Evolutionary conservation across 2,329 filamentous ascomycete species (phyloP), one percentile per base, ranked within the genome.

Genomic region (Diaporthe vexans): DNA sequence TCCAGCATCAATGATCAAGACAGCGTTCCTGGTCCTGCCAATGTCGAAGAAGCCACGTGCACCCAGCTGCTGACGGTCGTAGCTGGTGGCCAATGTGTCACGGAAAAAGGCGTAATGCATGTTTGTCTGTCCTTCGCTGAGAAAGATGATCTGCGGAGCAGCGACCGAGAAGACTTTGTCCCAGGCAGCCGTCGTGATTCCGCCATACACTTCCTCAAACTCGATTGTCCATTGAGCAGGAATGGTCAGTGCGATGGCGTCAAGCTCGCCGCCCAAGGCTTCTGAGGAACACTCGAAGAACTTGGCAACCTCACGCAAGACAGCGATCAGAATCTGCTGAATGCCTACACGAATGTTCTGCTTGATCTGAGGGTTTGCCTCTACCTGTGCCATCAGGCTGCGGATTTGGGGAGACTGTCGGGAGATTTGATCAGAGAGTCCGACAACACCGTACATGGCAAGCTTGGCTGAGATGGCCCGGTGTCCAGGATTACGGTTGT

Each of bases 201-300:
- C 21, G 29, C 63, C 63, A 11, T 67, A 67, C 46, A 40, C 29
- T n/a, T 67, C 63, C 29, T 67, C 46, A 21, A 67, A 67, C 0
- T 52, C 63, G 8, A 67, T 67, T 1, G 63, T 19, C 63, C 46
- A 67, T 37, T 67, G 63, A 7, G 63, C 46, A 19, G 63, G 63
- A 10, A 67, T 8, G 3, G 63, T 67, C 29, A 67, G 17, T 7
- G 46, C 63, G 21, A 67, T 52, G 21, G 63, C 29, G 17, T 51
- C 46, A 11, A 67, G 1, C 1, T 3, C 3, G 1, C 37, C 24
- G 2, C 8, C 2, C 11, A 26, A 19, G 4, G 58, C 1, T 6
- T 11, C 13, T 19, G n/a, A n/a, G n/a, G 1, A 2, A n/a, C 2
- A 2, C 0, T 2, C 0, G n/a, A 61, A 10, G 58, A 26, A 26